Evolutionary conservation across 1,284 basidiomycete species (phyloP), one percentile per base, ranked within the genome.

Genomic region (Veloboletus limbatus): DNA sequence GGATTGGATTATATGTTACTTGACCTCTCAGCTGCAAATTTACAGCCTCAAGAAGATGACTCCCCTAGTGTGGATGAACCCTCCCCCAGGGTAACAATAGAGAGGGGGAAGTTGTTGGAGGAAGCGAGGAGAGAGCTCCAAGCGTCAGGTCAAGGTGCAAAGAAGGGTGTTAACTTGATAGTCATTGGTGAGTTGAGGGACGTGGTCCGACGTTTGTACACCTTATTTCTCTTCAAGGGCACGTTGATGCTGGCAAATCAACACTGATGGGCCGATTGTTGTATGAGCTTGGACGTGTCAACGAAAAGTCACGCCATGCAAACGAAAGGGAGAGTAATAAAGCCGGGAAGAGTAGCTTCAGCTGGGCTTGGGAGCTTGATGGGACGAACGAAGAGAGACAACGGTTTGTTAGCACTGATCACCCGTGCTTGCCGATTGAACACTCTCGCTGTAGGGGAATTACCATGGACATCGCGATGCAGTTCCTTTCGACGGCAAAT

Each of bases 161-260:
- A 85, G 67, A 85, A 82, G 58, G 79, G 75, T 27, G 71, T 98
- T 37, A 96, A 88, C 62, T 71, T 99, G 54, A 89, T 99, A 16
- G 93, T 99, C 31, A 88, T 99, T 42, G 96, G 95, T 95, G 65
- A 81, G 71, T 32, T 55, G n/a, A 32, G 31, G 27, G 36, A 49
- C 4, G 34, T 41, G 36, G 14, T 48, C 17, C 20, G 42, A 47
- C 8, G 22, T 10, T 40, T 33, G 43, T 46, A 28, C 43, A 22
- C 45, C 39, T 54, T 25, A 51, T 47, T n/a, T 7, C 38, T 43
- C 38, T 42, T 34, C 38, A 48, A 57, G 95, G 96, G 20, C 96
- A 99, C 62, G 96, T 99, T 50, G 96, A 99, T 69, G 96, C 97
- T 13, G 96, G 96, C 40, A 99, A 99, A 69, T 97, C 95, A 9